phyloP scores from a whole-genome alignment of 2,329 filamentous ascomycete genomes.

The Fusarium siculi region DNA sequence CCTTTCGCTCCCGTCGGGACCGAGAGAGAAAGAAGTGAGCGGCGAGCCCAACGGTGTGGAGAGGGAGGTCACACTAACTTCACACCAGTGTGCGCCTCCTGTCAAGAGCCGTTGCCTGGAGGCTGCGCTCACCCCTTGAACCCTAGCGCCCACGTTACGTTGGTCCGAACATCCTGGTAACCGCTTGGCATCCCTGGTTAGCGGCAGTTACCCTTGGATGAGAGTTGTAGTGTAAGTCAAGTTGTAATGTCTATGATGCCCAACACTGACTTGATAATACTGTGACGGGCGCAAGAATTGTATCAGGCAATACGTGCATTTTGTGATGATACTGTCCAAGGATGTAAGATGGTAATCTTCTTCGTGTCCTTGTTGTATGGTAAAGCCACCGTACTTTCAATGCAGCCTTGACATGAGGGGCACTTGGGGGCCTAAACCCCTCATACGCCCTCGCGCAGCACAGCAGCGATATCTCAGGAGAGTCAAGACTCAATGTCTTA shows the following conservation, averaged over 20 bases:
- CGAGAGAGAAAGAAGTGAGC: slow-evolving; percentile 27
- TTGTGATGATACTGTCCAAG: not conserved
- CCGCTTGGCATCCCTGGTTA: slow-evolving; percentile 28
- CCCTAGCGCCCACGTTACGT: slow-evolving; percentile 41
- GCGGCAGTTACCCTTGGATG: slow-evolving; percentile 32
- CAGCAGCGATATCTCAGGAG: slow-evolving; percentile 23
- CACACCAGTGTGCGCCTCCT: slow-evolving; percentile 14
- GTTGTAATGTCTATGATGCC: slow-evolving; percentile 5
- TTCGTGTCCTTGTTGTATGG: not conserved
- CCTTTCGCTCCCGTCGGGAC: slow-evolving; percentile 43
- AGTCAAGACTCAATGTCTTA: slow-evolving; percentile 31
- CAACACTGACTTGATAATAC: slow-evolving; percentile 1
- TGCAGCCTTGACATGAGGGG: slow-evolving; percentile 30
- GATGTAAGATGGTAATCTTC: too few relatives aligned
- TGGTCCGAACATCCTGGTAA: slow-evolving; percentile 37
- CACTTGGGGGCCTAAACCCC: slow-evolving; percentile 20
- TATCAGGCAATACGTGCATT: not conserved
- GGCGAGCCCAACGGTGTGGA: slow-evolving; percentile 40
- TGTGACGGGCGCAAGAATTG: not conserved
- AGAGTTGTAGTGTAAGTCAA: slow-evolving; percentile 28
- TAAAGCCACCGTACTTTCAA: not conserved
- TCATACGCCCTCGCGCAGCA: slow-evolving; percentile 28
- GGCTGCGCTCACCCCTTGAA: slow-evolving; percentile 7
- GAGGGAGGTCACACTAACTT: slow-evolving; percentile 11
- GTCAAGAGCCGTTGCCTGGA: slow-evolving; percentile 10